These are phyloP conservation scores for Pythium phragmitis DNA, from an alignment of 352 stramenopile genomes.

Conservation along the genomic window DNA sequence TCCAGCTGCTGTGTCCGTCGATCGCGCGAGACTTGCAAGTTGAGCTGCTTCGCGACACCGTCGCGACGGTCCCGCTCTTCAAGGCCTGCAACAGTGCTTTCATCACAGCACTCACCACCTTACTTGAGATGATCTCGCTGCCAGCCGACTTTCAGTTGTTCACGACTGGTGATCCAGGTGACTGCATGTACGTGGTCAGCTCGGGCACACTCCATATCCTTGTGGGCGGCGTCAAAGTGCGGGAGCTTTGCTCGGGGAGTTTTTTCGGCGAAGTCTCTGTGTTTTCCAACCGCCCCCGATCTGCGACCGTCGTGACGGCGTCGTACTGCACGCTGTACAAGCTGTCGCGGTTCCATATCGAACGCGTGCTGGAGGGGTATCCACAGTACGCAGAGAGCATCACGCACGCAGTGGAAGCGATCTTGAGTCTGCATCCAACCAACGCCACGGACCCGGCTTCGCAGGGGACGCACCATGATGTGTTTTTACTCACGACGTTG, in stretches of 20 bases:
- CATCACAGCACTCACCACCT: constrained; percentile 59
- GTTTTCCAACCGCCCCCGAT: constrained; percentile 58
- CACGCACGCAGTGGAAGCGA: constrained; percentile 39
- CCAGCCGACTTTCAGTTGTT: constrained; percentile 57
- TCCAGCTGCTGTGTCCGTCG: constrained; percentile 67
- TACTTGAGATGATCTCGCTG: constrained; percentile 64
- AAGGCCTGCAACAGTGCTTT: constrained; percentile 59
- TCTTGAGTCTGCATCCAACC: constrained; percentile 38
- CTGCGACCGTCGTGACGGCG: constrained; percentile 52
- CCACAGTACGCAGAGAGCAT: constrained; percentile 53
- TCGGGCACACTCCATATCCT: constrained; percentile 60
- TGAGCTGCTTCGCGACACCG: constrained; percentile 49
- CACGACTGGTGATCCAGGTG: constrained; percentile 48
- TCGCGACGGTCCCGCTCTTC: constrained; percentile 63
- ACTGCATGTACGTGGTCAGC: constrained; percentile 78
- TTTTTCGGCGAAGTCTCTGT: constrained; percentile 77
- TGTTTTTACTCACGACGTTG: constrained; percentile 58
- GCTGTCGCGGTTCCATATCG: constrained; percentile 59
- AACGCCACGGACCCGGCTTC: constrained; percentile 11
- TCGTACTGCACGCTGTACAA: constrained; percentile 72
- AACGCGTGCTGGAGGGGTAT: constrained; percentile 59
- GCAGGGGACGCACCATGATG: constrained; percentile 19
- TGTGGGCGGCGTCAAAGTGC: constrained; percentile 53
- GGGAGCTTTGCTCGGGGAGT: constrained; percentile 59
- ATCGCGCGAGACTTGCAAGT: constrained; percentile 79